A percentile compares a stretch with the other conserved stretches of the same genome.
These are phyloP conservation scores for Penicillium griseofulvum DNA, from an alignment of 2,329 filamentous ascomycete genomes.

Conservation along the genomic window DNA sequence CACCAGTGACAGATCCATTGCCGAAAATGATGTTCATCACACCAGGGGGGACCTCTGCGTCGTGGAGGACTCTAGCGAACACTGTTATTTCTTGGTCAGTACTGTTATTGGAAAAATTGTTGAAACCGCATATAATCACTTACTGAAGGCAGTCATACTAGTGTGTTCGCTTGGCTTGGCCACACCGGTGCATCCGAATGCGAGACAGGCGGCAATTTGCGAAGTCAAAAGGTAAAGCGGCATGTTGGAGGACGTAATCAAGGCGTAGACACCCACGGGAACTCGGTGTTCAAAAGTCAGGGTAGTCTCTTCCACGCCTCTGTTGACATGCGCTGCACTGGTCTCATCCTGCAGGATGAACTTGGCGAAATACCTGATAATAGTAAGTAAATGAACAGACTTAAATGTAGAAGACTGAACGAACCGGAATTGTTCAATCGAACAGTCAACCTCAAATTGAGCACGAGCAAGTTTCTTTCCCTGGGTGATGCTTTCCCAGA, in stretches of 20 bases:
- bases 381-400: background rate
- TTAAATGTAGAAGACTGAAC: background rate
- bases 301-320: background rate
- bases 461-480: background rate
- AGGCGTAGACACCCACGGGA: background rate
- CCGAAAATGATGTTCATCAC: background rate
- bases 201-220: background rate
- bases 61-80: background rate
- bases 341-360: background rate
- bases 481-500: background rate
- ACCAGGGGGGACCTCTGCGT: background rate
- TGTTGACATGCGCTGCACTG: background rate
- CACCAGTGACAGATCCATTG: background rate
- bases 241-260: background rate
- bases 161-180: background rate
- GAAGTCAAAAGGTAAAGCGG: background rate
- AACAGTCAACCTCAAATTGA: background rate
- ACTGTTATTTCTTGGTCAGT: background rate
- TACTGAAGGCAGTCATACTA: background rate
- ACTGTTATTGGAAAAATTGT: background rate
- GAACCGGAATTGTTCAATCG: background rate
- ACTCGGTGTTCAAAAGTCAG: background rate
- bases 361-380: background rate
- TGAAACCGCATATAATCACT: background rate
- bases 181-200: background rate